Evolutionary conservation across 2,329 filamentous ascomycete species (phyloP), one percentile per base, ranked within the genome.

Genomic region (Emericellopsis cladophorae): DNA sequence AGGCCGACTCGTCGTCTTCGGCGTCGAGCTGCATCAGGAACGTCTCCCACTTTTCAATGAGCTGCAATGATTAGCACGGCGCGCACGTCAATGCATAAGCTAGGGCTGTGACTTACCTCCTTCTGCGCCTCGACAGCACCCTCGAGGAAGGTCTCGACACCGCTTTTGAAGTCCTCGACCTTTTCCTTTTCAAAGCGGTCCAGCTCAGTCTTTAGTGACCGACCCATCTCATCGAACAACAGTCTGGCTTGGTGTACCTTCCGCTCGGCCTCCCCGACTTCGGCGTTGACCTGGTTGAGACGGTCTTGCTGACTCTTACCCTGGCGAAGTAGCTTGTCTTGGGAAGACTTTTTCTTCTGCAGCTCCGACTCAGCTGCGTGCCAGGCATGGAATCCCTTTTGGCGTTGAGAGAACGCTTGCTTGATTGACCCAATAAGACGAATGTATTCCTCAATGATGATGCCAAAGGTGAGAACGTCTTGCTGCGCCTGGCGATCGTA

Each of bases 81-180:
- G 29, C 26, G 38, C 16, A 22, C 24, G 33, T 15, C 16, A 5
- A 21, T 21, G 18, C 18, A 5, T 14, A 10, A 11, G 14, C 14
- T 4, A 5, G 21, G 23, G 36, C 7, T 10, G 36, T 10, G 8
- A 62, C 76, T 61, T 59, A 92, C 90, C 81, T 98, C 92, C 65
- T 98, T 98, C 66, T 98, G 92, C 42, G 90, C 92, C 64, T 98
- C 92, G 4, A 98, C 88, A 4, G 92, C 87, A 54, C 92, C 89
- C 67, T 98, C 92, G 51, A 98, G 63, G 63, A 95, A 98, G 2
- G 92, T 98, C 67, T 98, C 92, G 2, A 98, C 89, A 0, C 89
- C 90, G 46, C 84, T 92, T 70, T 98, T 98, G 62, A 98, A 98
- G 58, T 98, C 92, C 58, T 98, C 92, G 4, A 98, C 92, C 68